Evolutionary conservation across 1,284 basidiomycete genomes (phyloP), one percentile per base, ranked within the genome.

Genomic region (Pseudozyma hubeiensis): DNA sequence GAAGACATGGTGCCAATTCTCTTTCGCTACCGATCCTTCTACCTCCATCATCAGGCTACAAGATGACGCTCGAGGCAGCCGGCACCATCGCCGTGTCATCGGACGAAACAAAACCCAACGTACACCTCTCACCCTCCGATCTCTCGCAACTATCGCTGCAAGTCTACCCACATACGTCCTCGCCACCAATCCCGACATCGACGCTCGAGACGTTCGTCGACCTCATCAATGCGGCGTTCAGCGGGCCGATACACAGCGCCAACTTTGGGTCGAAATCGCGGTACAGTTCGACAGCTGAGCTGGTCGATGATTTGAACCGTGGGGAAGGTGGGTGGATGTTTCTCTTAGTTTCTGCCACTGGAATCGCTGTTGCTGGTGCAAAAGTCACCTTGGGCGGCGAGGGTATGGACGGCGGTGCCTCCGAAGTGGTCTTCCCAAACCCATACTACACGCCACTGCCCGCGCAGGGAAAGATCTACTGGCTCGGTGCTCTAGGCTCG

Each of bases 351-450:
- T 33, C 57, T 14, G 34, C 16, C 2, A 17, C 34, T 1, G 54
- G 40, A 1, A 35, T 19, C 4, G 55, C 66, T 5, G 60, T 68
- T 7, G 66, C 53, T 4, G 55, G 66, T 0, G 66, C 66, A 4
- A 69, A 69, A 34, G 35, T 69, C 29, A 69, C 66, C 7, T 35
- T 58, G 9, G 47, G 50, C 31, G 66, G 66, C 0, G 45, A 55
- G 17, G 53, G 57, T 0, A 69, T 69, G 66, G 66, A 69, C 33
- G 61, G 61, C 16, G 66, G 56, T 3, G 31, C 55, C 0, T 47
- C 47, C 0, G 10, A 58, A 0, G 56, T 58, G 16, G 45, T 33
- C 9, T 13, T 33, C 14, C 43, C 31, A 39, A 60, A 60, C 47
- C 46, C 57, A 3, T 0, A 31, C 6, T 63, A 56, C 19, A n/a